These are phyloP conservation scores for Gnomoniopsis smithogilvyi DNA, from an alignment of 2,329 filamentous ascomycete genomes.

Conservation along the genomic window DNA sequence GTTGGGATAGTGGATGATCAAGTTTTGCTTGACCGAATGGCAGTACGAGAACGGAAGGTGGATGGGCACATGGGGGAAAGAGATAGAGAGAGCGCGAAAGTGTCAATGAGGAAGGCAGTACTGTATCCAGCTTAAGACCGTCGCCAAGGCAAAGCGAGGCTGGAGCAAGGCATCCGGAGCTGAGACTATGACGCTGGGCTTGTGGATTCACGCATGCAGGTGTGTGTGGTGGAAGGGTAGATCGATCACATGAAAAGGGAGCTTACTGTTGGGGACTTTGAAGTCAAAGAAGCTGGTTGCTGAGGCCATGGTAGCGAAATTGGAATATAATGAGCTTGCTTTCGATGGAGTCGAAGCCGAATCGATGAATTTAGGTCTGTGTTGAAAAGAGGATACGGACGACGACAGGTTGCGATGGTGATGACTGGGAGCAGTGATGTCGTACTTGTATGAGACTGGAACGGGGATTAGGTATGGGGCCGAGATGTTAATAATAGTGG, in stretches of 20 bases:
- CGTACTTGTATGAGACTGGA: background rate
- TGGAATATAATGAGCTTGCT: constrained; percentile 9
- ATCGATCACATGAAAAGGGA: background rate
- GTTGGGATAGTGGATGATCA: too few relatives aligned
- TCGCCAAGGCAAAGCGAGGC: background rate
- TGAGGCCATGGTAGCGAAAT: constrained; percentile 55
- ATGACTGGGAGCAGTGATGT: background rate
- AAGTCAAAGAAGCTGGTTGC: constrained; percentile 79
- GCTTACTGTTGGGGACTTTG: constrained; percentile 76
- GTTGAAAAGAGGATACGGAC: constrained; percentile 6
- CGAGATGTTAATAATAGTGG: background rate
- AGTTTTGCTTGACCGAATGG: background rate
- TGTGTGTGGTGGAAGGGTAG: background rate
- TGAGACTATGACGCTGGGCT: background rate
- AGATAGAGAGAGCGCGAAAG: background rate
- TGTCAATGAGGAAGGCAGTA: constrained; percentile 10
- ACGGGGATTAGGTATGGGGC: too few relatives aligned
- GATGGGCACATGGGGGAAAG: background rate
- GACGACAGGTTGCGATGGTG: background rate
- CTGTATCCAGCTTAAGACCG: constrained; percentile 1
- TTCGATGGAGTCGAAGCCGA: constrained; percentile 3
- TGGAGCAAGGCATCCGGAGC: background rate
- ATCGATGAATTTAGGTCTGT: constrained; percentile 5
- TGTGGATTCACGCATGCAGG: background rate
- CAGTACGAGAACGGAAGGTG: constrained; percentile 6